Conservation (phyloP, 1,284 basidiomycete genomes). For the Mycena sp. region DNA sequence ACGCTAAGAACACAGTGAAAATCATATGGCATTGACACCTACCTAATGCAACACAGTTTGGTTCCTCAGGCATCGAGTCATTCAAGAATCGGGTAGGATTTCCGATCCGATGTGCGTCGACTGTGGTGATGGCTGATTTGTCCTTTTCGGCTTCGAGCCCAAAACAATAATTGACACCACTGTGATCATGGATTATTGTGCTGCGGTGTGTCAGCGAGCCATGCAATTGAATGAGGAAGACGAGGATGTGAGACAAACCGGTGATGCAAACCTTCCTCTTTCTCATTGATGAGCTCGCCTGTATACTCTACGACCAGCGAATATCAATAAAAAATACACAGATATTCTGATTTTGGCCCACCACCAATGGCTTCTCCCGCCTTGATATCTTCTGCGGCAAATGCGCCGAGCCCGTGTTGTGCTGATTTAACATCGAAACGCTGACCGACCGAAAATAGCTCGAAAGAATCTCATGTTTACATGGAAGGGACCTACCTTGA, state of each 20-base stretch:
- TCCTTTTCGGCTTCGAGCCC: neutral
- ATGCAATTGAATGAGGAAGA: too few species aligned
- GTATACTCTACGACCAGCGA: constrained; percentile 16
- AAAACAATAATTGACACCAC: constrained; percentile 16
- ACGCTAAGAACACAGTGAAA: neutral
- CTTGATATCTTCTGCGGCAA: constrained; percentile 11
- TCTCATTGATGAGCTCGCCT: constrained; percentile 16
- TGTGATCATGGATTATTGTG: neutral
- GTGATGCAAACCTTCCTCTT: too few species aligned
- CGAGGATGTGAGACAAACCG: too few species aligned
- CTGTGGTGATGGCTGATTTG: neutral
- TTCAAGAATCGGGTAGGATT: constrained; percentile 29
- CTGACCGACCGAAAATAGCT: neutral
- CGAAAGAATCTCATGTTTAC: too few species aligned
- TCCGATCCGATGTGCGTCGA: constrained; percentile 23
- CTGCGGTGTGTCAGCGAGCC: too few species aligned
- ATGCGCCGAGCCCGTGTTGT: constrained; percentile 23
- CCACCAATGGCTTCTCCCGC: constrained; percentile 17
- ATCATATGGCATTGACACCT: neutral
- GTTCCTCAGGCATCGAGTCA: constrained; percentile 5
- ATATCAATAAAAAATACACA: too few species aligned
- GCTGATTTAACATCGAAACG: constrained; percentile 1
- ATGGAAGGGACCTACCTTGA: constrained; percentile 8
- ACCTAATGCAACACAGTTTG: constrained; percentile 13
- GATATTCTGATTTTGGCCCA: neutral